phyloP scores from a whole-genome alignment of 306 rosid species.

The Lathyrus sativus region DNA sequence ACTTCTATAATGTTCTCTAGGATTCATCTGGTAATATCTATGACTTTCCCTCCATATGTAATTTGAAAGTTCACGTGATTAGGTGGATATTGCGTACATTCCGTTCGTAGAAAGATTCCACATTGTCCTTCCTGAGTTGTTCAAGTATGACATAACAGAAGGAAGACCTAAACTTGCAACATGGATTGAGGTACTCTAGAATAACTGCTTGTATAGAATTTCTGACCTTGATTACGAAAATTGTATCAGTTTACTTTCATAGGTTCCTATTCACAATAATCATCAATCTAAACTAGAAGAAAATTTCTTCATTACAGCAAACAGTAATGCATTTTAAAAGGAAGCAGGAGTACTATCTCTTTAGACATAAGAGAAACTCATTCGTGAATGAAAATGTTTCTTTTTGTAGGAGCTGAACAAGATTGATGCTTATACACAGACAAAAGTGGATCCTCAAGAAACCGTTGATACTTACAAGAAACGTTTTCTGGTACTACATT shows the following conservation, averaged over 20 bases:
- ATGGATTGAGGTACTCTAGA: conserved; percentile 66
- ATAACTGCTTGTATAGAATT: background rate
- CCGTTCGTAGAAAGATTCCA: conserved; percentile 76
- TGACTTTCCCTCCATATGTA: conserved; percentile 2
- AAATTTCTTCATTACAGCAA: background rate
- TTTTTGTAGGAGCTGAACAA: conserved; percentile 67
- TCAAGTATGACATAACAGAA: conserved; percentile 61
- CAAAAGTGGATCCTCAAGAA: conserved; percentile 56
- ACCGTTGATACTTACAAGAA: conserved; percentile 52
- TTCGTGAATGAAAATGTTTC: conserved; percentile 8
- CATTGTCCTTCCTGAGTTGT: conserved; percentile 48
- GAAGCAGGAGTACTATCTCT: background rate
- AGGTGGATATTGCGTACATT: conserved; percentile 78
- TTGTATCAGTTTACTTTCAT: background rate
- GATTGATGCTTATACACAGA: conserved; percentile 65
- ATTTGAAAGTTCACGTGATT: conserved; percentile 35
- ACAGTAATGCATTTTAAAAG: conserved; percentile 11
- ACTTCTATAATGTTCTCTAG: background rate
- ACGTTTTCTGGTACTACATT: conserved; percentile 50
- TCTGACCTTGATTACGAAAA: background rate
- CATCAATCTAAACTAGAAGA: conserved; percentile 19
- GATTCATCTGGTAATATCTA: conserved; percentile 5
- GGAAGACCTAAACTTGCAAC: conserved; percentile 76
- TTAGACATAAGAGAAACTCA: conserved; percentile 4
- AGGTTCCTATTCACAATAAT: too few relatives aligned